Evolutionary conservation across 2,329 filamentous ascomycete genomes (phyloP).

Genomic region (Penicillium capsulatum): DNA sequence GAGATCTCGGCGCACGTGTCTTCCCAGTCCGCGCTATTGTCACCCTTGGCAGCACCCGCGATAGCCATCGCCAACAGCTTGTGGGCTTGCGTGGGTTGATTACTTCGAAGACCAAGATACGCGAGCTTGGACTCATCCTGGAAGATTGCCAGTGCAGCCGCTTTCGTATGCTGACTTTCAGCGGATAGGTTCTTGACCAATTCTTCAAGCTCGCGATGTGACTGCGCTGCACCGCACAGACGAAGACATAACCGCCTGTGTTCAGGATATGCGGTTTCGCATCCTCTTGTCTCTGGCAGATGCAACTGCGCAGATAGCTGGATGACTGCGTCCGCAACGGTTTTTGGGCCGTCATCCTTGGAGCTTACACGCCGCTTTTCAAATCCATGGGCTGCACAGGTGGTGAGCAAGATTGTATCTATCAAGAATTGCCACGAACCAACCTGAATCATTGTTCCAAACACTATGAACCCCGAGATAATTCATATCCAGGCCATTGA

Average conservation of each 20-base stretch:
- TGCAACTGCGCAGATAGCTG: conserved; percentile 49
- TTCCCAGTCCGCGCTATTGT: conserved; percentile 55
- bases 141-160: conserved; percentile 59
- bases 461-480: conserved; percentile 58
- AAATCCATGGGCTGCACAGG: conserved; percentile 29
- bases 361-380: conserved; percentile 30
- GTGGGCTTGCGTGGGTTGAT: conserved; percentile 52
- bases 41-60: conserved; percentile 42
- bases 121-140: conserved; percentile 58
- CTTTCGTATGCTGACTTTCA: conserved; percentile 56
- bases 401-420: conserved; percentile 5
- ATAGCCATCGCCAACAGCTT: conserved; percentile 54
- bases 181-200: conserved; percentile 50
- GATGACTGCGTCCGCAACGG: conserved; percentile 43
- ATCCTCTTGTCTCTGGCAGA: conserved; percentile 50
- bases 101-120: conserved; percentile 52
- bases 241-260: conserved; percentile 59
- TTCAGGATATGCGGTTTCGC: conserved; percentile 50
- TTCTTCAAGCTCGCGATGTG: conserved; percentile 48
- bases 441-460: conserved; percentile 56
- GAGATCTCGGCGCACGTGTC: conserved; percentile 60
- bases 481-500: conserved; percentile 55
- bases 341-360: conserved; percentile 21
- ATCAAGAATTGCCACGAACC: conserved; percentile 6
- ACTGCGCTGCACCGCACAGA: conserved; percentile 56